Evolutionary conservation across 371 early-diverging fungal genomes (phyloP).

Genomic region (Rhizomucor pusillus): DNA sequence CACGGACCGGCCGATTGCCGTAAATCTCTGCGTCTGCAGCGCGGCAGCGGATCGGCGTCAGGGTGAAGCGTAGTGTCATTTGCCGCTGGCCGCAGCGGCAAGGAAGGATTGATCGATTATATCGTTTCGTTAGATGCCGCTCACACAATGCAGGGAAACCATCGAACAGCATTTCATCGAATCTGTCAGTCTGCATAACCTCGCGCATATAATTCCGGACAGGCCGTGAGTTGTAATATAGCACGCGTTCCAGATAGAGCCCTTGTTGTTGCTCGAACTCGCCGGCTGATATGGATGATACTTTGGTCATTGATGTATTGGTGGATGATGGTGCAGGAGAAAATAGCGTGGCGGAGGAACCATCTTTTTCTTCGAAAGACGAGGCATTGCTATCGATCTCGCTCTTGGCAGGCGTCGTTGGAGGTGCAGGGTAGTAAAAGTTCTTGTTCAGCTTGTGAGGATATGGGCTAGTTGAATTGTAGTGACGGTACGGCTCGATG

Average conservation of each 20-base stretch:
- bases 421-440: neutral
- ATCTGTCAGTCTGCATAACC: conserved; percentile 11
- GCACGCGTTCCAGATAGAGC: conserved; percentile 4
- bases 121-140: neutral
- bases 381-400: neutral
- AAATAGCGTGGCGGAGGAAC: neutral
- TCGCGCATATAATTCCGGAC: conserved; percentile 17
- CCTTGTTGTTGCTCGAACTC: conserved; percentile 1
- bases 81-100: conserved; percentile 8
- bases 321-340: neutral
- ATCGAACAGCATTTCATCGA: conserved; percentile 10
- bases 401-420: neutral
- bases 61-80: conserved; percentile 25
- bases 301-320: neutral
- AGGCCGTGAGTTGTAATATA: conserved; percentile 18
- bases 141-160: conserved; percentile 8
- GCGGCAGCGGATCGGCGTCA: conserved; percentile 31
- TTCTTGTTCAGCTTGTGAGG: too few relatives aligned
- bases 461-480: too few relatives aligned
- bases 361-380: neutral
- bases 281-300: neutral
- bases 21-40: conserved; percentile 28
- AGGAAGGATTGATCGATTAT: conserved; percentile 2
- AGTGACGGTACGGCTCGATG: conserved; percentile 6
- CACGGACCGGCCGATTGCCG: conserved; percentile 2